Percentiles rank a stretch among this genome's conserved stretches.
Conservation (phyloP, 2,329 filamentous ascomycete species). For the Dothideomycetidae sp. region DNA sequence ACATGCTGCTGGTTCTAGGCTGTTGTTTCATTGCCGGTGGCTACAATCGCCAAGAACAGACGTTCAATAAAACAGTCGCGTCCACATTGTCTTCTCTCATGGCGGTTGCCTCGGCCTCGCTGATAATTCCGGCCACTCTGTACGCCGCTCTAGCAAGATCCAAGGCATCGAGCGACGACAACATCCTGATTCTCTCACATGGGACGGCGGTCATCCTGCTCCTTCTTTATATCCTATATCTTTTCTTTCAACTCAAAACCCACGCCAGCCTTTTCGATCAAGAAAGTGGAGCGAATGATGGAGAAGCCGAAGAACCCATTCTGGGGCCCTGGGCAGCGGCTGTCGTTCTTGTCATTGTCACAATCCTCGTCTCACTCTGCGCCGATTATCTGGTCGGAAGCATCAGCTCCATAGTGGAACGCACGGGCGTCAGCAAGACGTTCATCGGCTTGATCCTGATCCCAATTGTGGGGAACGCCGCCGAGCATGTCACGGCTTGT, state of each 20-base stretch:
- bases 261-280: constrained; percentile 35
- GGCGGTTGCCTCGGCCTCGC: constrained; percentile 40
- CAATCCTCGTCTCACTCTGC: constrained; percentile 36
- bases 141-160: constrained; percentile 32
- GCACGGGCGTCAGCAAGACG: constrained; percentile 38
- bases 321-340: constrained; percentile 32
- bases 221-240: constrained; percentile 39
- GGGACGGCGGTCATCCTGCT: constrained; percentile 41
- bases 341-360: constrained; percentile 34
- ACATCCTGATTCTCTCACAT: constrained; percentile 37
- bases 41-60: constrained; percentile 29
- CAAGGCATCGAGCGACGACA: constrained; percentile 26
- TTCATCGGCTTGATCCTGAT: constrained; percentile 44
- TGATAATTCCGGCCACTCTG: constrained; percentile 40
- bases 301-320: constrained; percentile 22
- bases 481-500: constrained; percentile 50
- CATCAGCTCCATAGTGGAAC: constrained; percentile 40
- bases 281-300: constrained; percentile 20
- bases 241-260: constrained; percentile 40
- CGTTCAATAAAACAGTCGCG: constrained; percentile 61
- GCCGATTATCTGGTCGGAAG: constrained; percentile 41
- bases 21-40: constrained; percentile 40
- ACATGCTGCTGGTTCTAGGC: constrained; percentile 61
- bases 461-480: constrained; percentile 49
- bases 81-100: constrained; percentile 56